These are phyloP conservation scores for Aspergillus carbonarius DNA, from an alignment of 2,329 filamentous ascomycete species.

Conservation along the genomic window DNA sequence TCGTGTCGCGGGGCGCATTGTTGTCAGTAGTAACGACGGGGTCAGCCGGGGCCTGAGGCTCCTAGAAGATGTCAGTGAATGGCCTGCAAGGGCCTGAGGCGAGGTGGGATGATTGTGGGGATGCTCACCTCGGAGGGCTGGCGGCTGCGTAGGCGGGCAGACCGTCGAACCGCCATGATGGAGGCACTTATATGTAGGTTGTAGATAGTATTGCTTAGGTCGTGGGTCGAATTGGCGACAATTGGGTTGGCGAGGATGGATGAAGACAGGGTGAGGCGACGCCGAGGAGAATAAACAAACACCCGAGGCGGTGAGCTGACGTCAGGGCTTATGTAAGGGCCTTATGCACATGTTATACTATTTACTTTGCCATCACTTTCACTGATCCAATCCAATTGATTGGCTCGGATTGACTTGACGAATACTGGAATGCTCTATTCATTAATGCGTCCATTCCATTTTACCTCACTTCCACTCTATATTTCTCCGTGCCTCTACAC, in stretches of 20 bases:
- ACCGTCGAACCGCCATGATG: slow-evolving; percentile 42
- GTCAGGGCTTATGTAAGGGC: slow-evolving; percentile 6
- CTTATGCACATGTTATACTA: neutral
- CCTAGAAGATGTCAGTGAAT: slow-evolving; percentile 13
- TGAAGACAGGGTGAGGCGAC: slow-evolving; percentile 2
- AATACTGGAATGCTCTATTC: too few relatives aligned
- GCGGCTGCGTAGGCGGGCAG: slow-evolving; percentile 40
- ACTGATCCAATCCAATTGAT: too few relatives aligned
- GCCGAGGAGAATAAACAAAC: slow-evolving; percentile 17
- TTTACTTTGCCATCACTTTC: too few relatives aligned
- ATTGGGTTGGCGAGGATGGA: slow-evolving; percentile 2
- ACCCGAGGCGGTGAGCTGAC: slow-evolving; percentile 18
- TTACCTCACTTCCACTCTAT: neutral
- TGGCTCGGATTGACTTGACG: too few relatives aligned
- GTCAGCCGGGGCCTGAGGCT: slow-evolving; percentile 23
- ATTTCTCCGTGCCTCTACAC: neutral
- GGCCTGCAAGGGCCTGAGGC: neutral
- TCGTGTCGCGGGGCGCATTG: neutral
- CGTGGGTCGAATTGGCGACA: neutral
- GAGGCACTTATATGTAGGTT: neutral
- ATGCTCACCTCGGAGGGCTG: slow-evolving; percentile 35
- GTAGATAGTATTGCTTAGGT: neutral
- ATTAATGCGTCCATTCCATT: neutral
- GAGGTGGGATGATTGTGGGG: slow-evolving; percentile 12
- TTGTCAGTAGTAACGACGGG: slow-evolving; percentile 6